Evolutionary conservation across 257 asterid species (phyloP), one percentile per base, ranked within the genome.

Genomic region (Perilla frutescens): DNA sequence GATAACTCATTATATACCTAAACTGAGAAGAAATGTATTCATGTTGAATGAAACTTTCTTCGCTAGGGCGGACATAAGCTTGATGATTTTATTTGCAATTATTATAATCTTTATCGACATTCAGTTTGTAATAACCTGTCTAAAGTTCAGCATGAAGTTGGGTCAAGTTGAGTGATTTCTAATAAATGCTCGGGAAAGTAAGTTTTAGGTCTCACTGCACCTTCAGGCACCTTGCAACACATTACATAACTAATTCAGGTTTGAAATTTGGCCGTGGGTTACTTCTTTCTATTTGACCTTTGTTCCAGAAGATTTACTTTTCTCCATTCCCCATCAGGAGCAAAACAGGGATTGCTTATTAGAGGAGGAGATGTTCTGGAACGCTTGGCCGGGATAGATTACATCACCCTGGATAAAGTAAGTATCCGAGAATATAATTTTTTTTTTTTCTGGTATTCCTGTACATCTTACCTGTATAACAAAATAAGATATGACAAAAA

Each of bases 331-430:
- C 60, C 51, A 44, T 68, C 79, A 94, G 98, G 98, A 73, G 99
- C 99, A 73, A 91, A 91, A 81, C 88, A 91, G 68, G 99, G 99
- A 50, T 96, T 94, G 76, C 89, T 94, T 69, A 85, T 94, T 12
- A 83, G 99, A 83, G 99, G 99, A 81, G 99, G 99, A 73, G 99
- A 94, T 83, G 96, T 94, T 55, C 81, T 94, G 78, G 96, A 94
- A 78, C 94, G 99, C 70, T 79, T 94, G 88, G 91, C 97, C 13
- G 88, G 90, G 74, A 84, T 94, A 68, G 89, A 91, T 82, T 76
- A 80, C 78, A 74, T 94, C 77, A 83, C 90, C 70, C 78, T 94
- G 79, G 99, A 94, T 80, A 94, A 94, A 86, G 99, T 94, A 85
- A 14, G 80, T 50, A 59, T 12, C 11, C 59, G 36, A 31, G 61